Evolutionary conservation across 768 basidiomycete genomes (phyloP).

Genomic region (Kwoniella heveanensis): DNA sequence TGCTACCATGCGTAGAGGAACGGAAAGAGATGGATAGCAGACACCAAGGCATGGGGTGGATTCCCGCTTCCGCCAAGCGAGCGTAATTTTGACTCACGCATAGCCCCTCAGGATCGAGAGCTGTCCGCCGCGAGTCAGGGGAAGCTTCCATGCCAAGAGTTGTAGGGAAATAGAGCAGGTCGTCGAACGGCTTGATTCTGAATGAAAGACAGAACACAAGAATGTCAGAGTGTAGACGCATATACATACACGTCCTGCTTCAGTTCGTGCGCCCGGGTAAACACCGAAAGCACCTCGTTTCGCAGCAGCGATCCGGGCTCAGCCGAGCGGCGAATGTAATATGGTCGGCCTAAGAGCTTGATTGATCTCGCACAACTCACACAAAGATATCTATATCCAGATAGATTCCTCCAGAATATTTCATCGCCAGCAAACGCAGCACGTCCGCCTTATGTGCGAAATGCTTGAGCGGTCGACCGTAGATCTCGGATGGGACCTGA

Average conservation of each 20-base stretch:
- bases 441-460: slow-evolving; percentile 56
- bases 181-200: slow-evolving; percentile 51
- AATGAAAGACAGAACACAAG: too few relatives aligned
- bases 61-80: too few relatives aligned
- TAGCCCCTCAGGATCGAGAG: slow-evolving; percentile 53
- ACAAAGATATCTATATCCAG: slow-evolving; percentile 55
- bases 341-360: too few relatives aligned
- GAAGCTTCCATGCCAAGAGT: slow-evolving; percentile 55
- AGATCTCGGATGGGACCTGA: slow-evolving; percentile 42
- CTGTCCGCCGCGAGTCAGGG: slow-evolving; percentile 42
- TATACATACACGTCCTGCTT: too few relatives aligned
- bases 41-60: too few relatives aligned
- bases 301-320: too few relatives aligned
- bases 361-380: too few relatives aligned
- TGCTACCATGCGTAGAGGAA: too few relatives aligned
- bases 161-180: slow-evolving; percentile 46
- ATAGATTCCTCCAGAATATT: slow-evolving; percentile 53
- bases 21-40: not conserved
- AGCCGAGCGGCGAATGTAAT: too few relatives aligned
- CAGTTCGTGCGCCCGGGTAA: too few relatives aligned
- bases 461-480: slow-evolving; percentile 48
- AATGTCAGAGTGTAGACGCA: too few relatives aligned
- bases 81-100: slow-evolving; percentile 49
- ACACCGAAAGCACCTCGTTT: too few relatives aligned
- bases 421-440: slow-evolving; percentile 48